Evolutionary conservation across 768 basidiomycete genomes (phyloP), one percentile per base, ranked within the genome.

Genomic region (Termitomyces sp.): DNA sequence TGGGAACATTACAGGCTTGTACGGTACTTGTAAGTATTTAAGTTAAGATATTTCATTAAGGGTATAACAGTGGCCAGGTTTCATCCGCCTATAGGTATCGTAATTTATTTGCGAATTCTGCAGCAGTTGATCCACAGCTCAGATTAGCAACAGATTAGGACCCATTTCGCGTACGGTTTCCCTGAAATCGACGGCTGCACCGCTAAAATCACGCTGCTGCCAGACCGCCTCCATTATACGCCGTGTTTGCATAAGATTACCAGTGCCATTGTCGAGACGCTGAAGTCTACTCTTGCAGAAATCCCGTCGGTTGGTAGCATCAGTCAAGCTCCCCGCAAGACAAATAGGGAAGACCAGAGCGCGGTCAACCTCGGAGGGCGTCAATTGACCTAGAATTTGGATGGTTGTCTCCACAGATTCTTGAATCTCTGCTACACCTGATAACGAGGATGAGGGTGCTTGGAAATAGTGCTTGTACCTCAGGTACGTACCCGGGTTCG

Each of bases 381-480:
- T 78, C 51, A 90, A 65, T 60, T 78, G 77, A 54, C 74, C 71
- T 53, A 90, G 65, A 21, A 77, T 70, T 44, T 78, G 78, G 50
- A 82, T 71, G 46, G 89, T 77, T 42, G 64, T 66, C 26, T 79
- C 78, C 30, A 87, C 82, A 9, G 80, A 81, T 40, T 74, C 69
- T 53, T 66, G 71, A 60, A 93, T 88, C 67, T 91, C 89, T 47
- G 84, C 78, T 24, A 90, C 85, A 62, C 83, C 88, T 88, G 67
- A 52, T 52, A 51, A 55, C 14, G 48, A 44, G 41, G 48, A 32
- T 55, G n/a, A 53, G 54, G 15, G 8, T 22, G 55, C 46, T 32
- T 30, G 40, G 4, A 24, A 50, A 24, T 45, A 11, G 45, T 9
- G 58, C 34, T 56, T 49, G 19, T 45, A 28, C 4, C 8, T 37